Evolutionary conservation across 805 yeast species (phyloP).

Genomic region (Candida koratica): DNA sequence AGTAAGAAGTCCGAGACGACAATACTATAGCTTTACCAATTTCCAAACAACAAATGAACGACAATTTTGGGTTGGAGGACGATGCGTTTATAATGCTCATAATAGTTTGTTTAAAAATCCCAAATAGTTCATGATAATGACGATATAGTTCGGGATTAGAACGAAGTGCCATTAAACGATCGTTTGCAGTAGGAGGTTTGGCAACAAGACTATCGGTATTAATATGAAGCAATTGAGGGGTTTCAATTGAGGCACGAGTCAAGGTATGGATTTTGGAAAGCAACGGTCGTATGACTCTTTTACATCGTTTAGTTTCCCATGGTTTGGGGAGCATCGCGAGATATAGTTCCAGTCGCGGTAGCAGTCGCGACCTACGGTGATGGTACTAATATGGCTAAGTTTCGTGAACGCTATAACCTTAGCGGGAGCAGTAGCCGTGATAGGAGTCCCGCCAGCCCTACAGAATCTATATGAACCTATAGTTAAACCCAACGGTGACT

Average conservation of each 20-base stretch:
- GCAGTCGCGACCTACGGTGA: neutral
- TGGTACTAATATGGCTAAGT: neutral
- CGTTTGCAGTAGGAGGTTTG: conserved; percentile 18
- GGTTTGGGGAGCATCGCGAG: conserved; percentile 10
- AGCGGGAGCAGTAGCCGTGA: neutral
- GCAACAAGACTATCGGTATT: neutral
- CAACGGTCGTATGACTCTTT: conserved; percentile 35
- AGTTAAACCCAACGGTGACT: conserved; percentile 32
- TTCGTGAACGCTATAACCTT: neutral
- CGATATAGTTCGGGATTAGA: conserved; percentile 27
- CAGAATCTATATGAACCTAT: conserved; percentile 50
- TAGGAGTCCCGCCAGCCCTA: conserved; percentile 34
- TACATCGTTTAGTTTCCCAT: conserved; percentile 23
- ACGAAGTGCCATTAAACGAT: conserved; percentile 23
- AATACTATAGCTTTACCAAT: conserved; percentile 34
- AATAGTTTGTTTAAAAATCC: conserved; percentile 26
- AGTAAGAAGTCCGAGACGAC: conserved; percentile 32
- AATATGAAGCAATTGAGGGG: conserved; percentile 18
- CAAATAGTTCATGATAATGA: conserved; percentile 29
- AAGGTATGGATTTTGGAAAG: conserved; percentile 33
- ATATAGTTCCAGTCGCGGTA: no score
- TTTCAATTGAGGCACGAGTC: conserved; percentile 24
- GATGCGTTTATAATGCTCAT: neutral
- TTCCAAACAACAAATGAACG: conserved; percentile 18
- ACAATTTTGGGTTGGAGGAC: conserved; percentile 1